These are phyloP conservation scores for Penicillium lividum DNA, from an alignment of 495 filamentous ascomycete species.

Conservation along the genomic window DNA sequence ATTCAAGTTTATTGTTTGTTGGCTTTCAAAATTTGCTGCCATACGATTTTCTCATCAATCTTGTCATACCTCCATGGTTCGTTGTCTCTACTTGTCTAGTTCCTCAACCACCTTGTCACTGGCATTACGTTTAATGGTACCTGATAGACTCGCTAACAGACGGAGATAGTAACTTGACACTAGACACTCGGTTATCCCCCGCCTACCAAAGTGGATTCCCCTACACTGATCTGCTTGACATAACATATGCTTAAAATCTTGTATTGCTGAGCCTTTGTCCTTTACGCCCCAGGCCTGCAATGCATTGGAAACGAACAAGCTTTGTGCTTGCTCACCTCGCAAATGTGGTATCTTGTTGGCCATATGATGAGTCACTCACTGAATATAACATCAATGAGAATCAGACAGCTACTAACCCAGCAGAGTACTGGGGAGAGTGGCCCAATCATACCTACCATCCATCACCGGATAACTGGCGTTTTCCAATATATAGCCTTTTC, in stretches of 20 bases:
- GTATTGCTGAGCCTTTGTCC: not conserved
- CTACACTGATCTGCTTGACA: not conserved
- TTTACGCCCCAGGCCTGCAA: slow-evolving; percentile 10
- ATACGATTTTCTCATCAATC: not conserved
- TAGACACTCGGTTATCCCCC: not conserved
- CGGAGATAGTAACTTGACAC: not conserved
- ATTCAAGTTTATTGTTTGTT: not conserved
- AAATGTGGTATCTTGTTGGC: slow-evolving; percentile 42
- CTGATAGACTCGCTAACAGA: not conserved
- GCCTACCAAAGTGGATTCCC: not conserved
- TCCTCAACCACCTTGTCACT: not conserved
- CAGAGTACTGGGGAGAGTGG: slow-evolving; percentile 66
- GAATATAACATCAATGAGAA: slow-evolving; percentile 67
- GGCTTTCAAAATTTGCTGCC: not conserved
- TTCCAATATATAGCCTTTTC: slow-evolving; percentile 72
- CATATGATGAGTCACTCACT: slow-evolving; percentile 54
- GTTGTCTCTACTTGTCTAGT: not conserved
- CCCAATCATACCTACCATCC: slow-evolving; percentile 53
- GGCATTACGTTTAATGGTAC: not conserved
- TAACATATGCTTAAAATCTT: not conserved
- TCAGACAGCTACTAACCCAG: slow-evolving; percentile 53
- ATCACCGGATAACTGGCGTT: slow-evolving; percentile 68
- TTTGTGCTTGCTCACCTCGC: slow-evolving; percentile 33
- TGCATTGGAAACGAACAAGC: slow-evolving; percentile 37
- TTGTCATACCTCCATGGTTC: not conserved